Evolutionary conservation across 2,329 filamentous ascomycete genomes (phyloP), one percentile per base, ranked within the genome.

Genomic region (Dactylonectria estremocensis): DNA sequence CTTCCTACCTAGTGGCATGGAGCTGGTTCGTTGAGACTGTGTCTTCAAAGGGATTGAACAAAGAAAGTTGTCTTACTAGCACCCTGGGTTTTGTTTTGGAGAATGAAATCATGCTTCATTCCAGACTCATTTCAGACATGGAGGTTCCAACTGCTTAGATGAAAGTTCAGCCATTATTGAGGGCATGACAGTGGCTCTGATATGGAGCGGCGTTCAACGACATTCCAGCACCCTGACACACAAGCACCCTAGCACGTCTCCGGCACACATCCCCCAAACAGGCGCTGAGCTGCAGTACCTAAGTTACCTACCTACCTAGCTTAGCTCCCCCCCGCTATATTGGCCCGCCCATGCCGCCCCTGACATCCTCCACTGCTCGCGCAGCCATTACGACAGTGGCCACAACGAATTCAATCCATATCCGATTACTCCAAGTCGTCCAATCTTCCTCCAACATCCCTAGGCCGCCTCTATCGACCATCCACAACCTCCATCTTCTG

Each of bases 321-420:
- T 28, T 28, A 28, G 24, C 24, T 28, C 24, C 57, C 52, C 58
- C 57, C 64, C 64, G 35, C 43, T 37, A 43, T 28, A 16, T 55
- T 35, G 50, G 50, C 50, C 28, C 49, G 49, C 49, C 33, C 18
- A 40, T 31, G 18, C 37, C 46, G 43, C 64, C 64, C 64, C 59
- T 65, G 56, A 45, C 48, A 22, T 5, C 54, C 54, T 55, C 64
- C 64, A 59, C 64, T 16, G 24, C 24, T 28, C 24, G 24, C 24
- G 24, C 31, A 28, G 6, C 46, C 22, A 67, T 67, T 67, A 64
- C 64, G 64, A 67, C 46, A 66, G 64, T 52, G 58, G 53, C 52
- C 58, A 66, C 53, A 28, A 58, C 43, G 10, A n/a, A 14, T 9
- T 52, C 54, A 63, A 58, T 55, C 24, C 53, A 55, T 28, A 50